Evolutionary conservation across 2,329 filamentous ascomycete species (phyloP), one percentile per base, ranked within the genome.

Genomic region (Pseudofabraea citricarpa): DNA sequence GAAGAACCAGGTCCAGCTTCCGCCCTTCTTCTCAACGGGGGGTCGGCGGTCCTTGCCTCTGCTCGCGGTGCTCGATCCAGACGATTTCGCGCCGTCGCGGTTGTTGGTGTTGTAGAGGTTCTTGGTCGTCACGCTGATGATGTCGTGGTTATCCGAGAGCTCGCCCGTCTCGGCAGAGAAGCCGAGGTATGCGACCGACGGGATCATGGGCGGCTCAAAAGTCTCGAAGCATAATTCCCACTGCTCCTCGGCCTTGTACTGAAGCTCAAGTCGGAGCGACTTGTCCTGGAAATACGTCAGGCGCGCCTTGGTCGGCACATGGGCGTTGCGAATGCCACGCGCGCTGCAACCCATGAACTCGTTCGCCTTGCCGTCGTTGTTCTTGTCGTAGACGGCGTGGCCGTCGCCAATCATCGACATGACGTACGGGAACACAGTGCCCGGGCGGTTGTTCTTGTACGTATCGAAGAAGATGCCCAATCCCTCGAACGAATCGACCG

Each of bases 351-450:
- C 93, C 41, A 90, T 90, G 49, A 96, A 74, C 69, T 98, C 93
- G 58, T 87, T 90, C 45, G 81, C 78, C 74, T 96, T 97, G 63
- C 93, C 93, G 60, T 98, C 93, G 59, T 90, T 90, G 57, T 83
- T 82, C 71, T 96, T 90, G 72, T 97, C 90, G 69, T 98, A 98
- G 12, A 73, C 64, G 6, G 85, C 95, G 62, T 89, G 74, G 49
- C 93, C 91, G 64, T 98, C 93, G 47, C 93, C 93, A 55, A 90
- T 75, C 93, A 97, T 97, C 50, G 90, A 91, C 90, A 97, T 96
- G 59, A 98, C 85, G 62, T 95, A 96, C 40, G 93, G 93, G 69
- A 98, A 98, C 36, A 95, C 87, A 32, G 89, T 85, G 33, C 93
- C 93, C 1, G 93, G 91, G 12, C 93, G 83, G 72, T 96, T 95